Evolutionary conservation across 345 rosid species (phyloP).

Genomic region (Viola odorata): DNA sequence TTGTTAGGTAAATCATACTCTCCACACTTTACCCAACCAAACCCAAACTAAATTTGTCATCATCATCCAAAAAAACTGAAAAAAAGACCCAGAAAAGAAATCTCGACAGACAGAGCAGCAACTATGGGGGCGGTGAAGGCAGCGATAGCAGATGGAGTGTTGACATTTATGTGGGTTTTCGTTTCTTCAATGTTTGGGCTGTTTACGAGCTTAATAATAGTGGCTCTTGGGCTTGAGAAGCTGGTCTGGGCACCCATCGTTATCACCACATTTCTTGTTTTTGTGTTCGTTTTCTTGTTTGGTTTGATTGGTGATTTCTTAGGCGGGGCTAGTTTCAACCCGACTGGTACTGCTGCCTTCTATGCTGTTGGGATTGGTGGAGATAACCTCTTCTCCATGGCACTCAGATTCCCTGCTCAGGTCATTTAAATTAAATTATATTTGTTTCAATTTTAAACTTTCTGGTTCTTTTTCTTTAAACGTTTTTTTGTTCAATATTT

Average conservation of each 20-base stretch:
- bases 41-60: too few species aligned
- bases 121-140: constrained; percentile 57
- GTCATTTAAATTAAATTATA: background rate
- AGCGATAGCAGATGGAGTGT: constrained; percentile 55
- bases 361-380: constrained; percentile 75
- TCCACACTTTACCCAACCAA: too few species aligned
- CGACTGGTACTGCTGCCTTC: constrained; percentile 76
- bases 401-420: constrained; percentile 77
- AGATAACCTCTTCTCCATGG: constrained; percentile 78
- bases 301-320: constrained; percentile 43
- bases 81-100: background rate
- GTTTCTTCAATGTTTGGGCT: constrained; percentile 57
- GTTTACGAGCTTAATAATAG: constrained; percentile 44
- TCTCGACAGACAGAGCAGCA: background rate
- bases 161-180: constrained; percentile 74
- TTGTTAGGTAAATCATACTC: background rate
- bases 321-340: constrained; percentile 96
- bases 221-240: constrained; percentile 43
- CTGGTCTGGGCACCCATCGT: constrained; percentile 43
- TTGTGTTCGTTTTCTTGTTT: constrained; percentile 57
- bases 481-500: too few species aligned
- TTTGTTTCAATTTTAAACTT: background rate
- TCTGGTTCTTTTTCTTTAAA: background rate
- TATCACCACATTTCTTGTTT: constrained; percentile 53
- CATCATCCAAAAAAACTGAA: background rate